Evolutionary conservation across 2,329 filamentous ascomycete species (phyloP).

Genomic region (Trichoderma oligosporum): DNA sequence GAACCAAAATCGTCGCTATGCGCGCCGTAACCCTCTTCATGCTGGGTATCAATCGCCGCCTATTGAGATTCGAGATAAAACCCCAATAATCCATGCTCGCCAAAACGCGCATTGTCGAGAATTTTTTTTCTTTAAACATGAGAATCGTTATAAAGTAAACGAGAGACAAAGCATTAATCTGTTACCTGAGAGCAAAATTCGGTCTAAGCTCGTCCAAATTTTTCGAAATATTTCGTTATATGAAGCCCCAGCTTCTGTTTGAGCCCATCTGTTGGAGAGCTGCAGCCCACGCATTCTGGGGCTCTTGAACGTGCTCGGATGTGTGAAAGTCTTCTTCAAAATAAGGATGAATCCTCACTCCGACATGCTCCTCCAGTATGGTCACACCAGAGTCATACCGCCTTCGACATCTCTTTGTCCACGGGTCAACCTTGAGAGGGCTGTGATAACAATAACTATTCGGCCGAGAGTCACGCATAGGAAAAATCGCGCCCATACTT

Average conservation of each 20-base stretch:
- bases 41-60: slow-evolving; percentile 13
- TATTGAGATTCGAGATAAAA: slow-evolving; percentile 9
- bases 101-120: slow-evolving; percentile 2
- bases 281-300: slow-evolving; percentile 37
- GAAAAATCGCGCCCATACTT: slow-evolving; percentile 35
- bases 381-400: slow-evolving; percentile 38
- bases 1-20: slow-evolving; percentile 15
- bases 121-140: background rate
- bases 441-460: slow-evolving; percentile 44
- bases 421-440: slow-evolving; percentile 42
- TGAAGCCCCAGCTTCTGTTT: slow-evolving; percentile 31
- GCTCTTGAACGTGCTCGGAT: slow-evolving; percentile 37
- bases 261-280: slow-evolving; percentile 32
- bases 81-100: slow-evolving; percentile 2
- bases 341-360: slow-evolving; percentile 38
- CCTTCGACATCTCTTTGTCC: slow-evolving; percentile 42
- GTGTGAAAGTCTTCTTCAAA: slow-evolving; percentile 45
- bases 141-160: slow-evolving; percentile 7
- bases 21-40: slow-evolving; percentile 6
- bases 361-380: slow-evolving; percentile 38
- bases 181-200: background rate
- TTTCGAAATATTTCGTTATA: slow-evolving; percentile 26
- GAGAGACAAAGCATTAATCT: slow-evolving; percentile 12
- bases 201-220: background rate
- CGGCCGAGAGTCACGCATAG: slow-evolving; percentile 36